Evolutionary conservation across 306 rosid genomes (phyloP).

Genomic region (Comarum palustre): DNA sequence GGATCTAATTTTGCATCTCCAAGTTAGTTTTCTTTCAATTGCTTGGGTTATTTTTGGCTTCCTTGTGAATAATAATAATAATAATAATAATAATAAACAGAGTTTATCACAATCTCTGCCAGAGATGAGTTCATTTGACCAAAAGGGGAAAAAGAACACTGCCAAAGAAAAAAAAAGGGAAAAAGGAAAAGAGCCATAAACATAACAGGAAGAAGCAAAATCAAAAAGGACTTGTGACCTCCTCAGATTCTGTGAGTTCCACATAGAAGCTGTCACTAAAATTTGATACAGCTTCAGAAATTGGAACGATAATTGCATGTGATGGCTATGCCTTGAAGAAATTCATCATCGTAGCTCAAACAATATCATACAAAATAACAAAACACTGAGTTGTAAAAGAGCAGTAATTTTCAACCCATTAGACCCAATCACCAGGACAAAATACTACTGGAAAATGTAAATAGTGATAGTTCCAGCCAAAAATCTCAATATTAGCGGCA

Average conservation of each 20-base stretch:
- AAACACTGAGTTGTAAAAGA: not conserved
- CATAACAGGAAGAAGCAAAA: not conserved
- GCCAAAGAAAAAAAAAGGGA: not conserved
- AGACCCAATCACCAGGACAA: not conserved
- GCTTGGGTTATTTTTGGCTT: not conserved
- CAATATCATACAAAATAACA: not conserved
- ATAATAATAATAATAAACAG: no score
- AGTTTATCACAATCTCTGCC: no score
- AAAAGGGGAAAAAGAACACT: not conserved
- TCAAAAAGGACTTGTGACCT: not conserved
- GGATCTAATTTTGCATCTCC: not conserved
- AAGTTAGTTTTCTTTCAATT: not conserved
- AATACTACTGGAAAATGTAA: not conserved
- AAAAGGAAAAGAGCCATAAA: not conserved
- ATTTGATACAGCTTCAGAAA: constrained; percentile 22
- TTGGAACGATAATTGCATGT: constrained; percentile 29
- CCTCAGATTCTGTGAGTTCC: constrained; percentile 32
- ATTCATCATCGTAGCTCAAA: constrained; percentile 29
- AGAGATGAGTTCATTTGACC: no score
- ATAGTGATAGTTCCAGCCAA: not conserved
- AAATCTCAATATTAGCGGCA: not conserved
- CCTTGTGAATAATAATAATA: not conserved
- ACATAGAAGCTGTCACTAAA: constrained; percentile 23
- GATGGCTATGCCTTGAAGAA: not conserved
- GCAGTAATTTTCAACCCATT: not conserved